Evolutionary conservation across 306 rosid species (phyloP), one percentile per base, ranked within the genome.

Genomic region (Vigna unguiculata): DNA sequence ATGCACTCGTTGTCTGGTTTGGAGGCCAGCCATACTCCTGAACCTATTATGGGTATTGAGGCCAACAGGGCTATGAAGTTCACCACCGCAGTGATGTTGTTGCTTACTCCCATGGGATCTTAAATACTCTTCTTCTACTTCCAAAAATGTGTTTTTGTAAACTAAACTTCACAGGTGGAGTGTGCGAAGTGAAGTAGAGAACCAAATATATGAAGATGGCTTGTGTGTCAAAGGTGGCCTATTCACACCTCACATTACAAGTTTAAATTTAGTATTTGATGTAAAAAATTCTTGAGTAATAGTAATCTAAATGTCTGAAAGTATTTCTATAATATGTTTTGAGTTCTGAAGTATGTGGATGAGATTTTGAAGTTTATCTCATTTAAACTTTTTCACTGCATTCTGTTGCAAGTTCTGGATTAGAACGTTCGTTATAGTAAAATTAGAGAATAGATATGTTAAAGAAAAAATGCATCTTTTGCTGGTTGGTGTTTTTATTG

Each of bases 1-100:
- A 86, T 83, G 82, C 96, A 92, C 88, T 88, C 93, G 78, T 88
- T 88, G 88, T 90, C 93, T 1, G 92, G 81, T 81, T 92, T 88
- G 0, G 89, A 83, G 36, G 97, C 97, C 0, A 92, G 86, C 97
- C 97, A 92, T 2, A 82, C 80, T 14, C 97, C 96, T 12, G 97
- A 69, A 4, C 82, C 92, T 57, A 90, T 93, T 2, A 89, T 87
- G 46, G 90, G 91, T 25, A 93, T 81, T 67, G 96, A 84, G 55
- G 91, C 91, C 54, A 93, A 80, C 22, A 90, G 46, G 15, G 96
- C 96, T 22, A 80, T 71, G 88, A 93, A 87, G 68, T 93, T 93
- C 15, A 93, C 59, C 14, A 71, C 78, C 40, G 96, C 86, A 0
- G 90, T 93, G 48, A 93, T 72, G 6, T 82, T 90, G 89, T 93